phyloP scores from a whole-genome alignment of 2,329 filamentous ascomycete genomes.

The Furcasterigmium furcatum region DNA sequence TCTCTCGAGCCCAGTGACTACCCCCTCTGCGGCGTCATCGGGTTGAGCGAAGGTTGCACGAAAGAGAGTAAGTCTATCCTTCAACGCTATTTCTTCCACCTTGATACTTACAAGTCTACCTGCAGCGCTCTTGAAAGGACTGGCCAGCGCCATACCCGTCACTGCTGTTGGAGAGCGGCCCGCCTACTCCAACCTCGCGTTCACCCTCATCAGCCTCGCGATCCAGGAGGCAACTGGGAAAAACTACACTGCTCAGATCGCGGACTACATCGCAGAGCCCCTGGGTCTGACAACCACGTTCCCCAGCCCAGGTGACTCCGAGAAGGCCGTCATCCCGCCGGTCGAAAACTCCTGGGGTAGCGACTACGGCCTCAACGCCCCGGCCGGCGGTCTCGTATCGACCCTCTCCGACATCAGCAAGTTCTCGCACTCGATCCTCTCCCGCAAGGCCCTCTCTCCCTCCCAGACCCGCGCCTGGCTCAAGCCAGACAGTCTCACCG shows the following conservation, averaged over 20 bases:
- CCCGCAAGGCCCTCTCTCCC: slow-evolving; percentile 17
- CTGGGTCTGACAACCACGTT: slow-evolving; percentile 14
- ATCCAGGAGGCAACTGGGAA: slow-evolving; percentile 24
- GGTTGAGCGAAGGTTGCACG: slow-evolving; percentile 28
- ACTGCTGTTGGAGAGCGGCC: slow-evolving; percentile 25
- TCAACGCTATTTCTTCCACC: fast-evolving
- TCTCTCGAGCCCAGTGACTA: slow-evolving; percentile 27
- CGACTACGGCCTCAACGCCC: slow-evolving; percentile 26
- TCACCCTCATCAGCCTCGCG: slow-evolving; percentile 29
- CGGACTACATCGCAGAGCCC: slow-evolving; percentile 12
- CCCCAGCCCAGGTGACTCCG: slow-evolving; percentile 23
- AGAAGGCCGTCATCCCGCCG: slow-evolving; percentile 27
- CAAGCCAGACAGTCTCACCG: slow-evolving; percentile 26
- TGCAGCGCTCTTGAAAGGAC: slow-evolving; percentile 26
- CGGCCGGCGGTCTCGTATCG: slow-evolving; percentile 30
- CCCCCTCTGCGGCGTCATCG: slow-evolving; percentile 29
- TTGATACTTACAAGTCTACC: too few relatives aligned
- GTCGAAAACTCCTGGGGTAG: slow-evolving; percentile 26
- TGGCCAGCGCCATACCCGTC: slow-evolving; percentile 24
- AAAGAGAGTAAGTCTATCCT: slow-evolving; percentile 20
- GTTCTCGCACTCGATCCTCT: slow-evolving; percentile 23
- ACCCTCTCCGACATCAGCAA: slow-evolving; percentile 25
- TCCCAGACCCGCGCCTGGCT: slow-evolving; percentile 26
- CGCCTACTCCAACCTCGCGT: slow-evolving; percentile 37
- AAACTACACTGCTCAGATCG: slow-evolving; percentile 21